Evolutionary conservation across 2,329 filamentous ascomycete genomes (phyloP), one percentile per base, ranked within the genome.

Genomic region (Claviceps sp.): DNA sequence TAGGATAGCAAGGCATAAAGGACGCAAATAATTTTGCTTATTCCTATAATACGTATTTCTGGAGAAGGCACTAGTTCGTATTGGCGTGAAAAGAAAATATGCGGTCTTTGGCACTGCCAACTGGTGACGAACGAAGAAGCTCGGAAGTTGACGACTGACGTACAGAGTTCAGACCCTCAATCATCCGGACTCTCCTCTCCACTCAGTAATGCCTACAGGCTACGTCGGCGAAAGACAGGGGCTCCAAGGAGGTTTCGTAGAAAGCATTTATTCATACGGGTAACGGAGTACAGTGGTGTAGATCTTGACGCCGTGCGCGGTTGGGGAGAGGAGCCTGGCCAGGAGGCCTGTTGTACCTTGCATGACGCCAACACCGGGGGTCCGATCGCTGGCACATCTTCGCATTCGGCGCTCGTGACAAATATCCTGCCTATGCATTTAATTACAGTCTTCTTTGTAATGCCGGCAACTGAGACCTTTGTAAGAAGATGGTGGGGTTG

Each of bases 341-440:
- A 48, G 16, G 38, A 48, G 38, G 24, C 41, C 43, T 22, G 30
- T 34, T n/a, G 48, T 50, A 50, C 48, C 48, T 50, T 50, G 48
- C 48, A 44, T 50, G 17, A 41, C 38, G 37, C 47, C 47, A 48
- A 41, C 37, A 40, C 24, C 19, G 39, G 24, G 17, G 26, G 40
- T n/a, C 48, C 13, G 40, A 37, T 19, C 48, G 24, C 48, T 13
- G 40, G n/a, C 48, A 26, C 16, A 41, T 17, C 22, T 48, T 48
- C 22, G 14, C 16, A 48, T n/a, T 40, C 22, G 26, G 47, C 24
- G 47, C 46, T 14, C 22, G 17, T 42, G 47, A 49, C 24, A 16
- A 34, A 17, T 34, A 30, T 30, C 43, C 24, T 5, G 14, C 43
- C 24, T 3, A 24, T 5, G 24, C 4, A 17, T 40, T 34, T 34